These are phyloP conservation scores for Begonia fuchsioides DNA, from an alignment of 306 rosid genomes.

Conservation along the genomic window DNA sequence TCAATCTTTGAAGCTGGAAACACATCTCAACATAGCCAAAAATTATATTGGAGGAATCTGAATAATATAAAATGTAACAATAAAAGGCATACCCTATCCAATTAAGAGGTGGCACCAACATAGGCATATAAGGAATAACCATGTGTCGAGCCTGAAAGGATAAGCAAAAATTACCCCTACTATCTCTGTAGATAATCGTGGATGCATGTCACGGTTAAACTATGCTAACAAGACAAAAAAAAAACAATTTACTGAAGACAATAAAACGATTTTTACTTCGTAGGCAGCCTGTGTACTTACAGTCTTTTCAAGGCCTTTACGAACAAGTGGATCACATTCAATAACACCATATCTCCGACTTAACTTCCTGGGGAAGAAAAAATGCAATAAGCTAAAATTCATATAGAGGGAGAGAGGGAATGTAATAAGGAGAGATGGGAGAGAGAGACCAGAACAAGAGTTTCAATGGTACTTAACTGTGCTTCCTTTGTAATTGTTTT, in stretches of 20 bases:
- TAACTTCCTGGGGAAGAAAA: constrained; percentile 36
- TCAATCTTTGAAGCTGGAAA: not conserved
- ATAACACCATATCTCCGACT: constrained; percentile 81
- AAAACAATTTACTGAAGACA: not conserved
- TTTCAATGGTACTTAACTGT: constrained; percentile 36
- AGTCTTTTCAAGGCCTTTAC: constrained; percentile 64
- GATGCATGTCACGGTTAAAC: not conserved
- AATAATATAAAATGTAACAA: not conserved
- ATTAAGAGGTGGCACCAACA: constrained; percentile 78
- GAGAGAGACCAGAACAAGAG: not conserved
- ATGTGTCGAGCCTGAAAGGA: constrained; percentile 80
- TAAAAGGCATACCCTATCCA: constrained; percentile 64
- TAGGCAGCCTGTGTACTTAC: constrained; percentile 31
- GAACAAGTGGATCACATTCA: constrained; percentile 71
- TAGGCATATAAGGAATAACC: constrained; percentile 97
- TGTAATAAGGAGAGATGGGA: constrained; percentile 4
- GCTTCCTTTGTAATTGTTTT: constrained; percentile 34
- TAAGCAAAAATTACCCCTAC: constrained; percentile 15
- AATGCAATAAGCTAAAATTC: constrained; percentile 2
- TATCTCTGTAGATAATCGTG: not conserved
- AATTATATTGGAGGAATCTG: not conserved
- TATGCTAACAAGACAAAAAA: not conserved
- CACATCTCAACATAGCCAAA: not conserved
- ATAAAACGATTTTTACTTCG: not conserved
- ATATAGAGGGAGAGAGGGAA: not conserved